Percentiles rank a stretch among this genome's conserved stretches.
phyloP scores from a whole-genome alignment of 2,329 filamentous ascomycete species.

The Chrysosporium keratinophilum region DNA sequence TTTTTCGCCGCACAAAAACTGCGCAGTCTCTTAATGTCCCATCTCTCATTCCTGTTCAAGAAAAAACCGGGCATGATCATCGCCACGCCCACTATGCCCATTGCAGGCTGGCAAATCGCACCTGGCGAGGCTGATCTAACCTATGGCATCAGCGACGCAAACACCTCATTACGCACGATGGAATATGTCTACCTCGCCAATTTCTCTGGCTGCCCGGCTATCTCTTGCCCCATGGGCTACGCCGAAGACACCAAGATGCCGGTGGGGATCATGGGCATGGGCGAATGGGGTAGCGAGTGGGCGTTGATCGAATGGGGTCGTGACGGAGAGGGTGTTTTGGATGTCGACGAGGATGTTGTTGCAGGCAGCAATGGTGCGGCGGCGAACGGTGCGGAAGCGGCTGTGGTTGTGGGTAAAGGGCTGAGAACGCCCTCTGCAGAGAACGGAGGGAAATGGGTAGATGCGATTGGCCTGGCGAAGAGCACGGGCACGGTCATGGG shows the following conservation, averaged over 20 bases:
- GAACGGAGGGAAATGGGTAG: slow-evolving; percentile 28
- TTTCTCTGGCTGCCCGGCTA: slow-evolving; percentile 64
- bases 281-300: slow-evolving; percentile 47
- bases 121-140: slow-evolving; percentile 49
- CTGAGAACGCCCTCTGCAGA: slow-evolving; percentile 24
- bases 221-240: slow-evolving; percentile 67
- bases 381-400: slow-evolving; percentile 4
- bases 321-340: slow-evolving; percentile 42
- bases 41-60: slow-evolving; percentile 61
- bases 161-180: slow-evolving; percentile 66
- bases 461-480: slow-evolving; percentile 26
- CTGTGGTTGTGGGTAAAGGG: slow-evolving; percentile 17
- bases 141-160: slow-evolving; percentile 61
- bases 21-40: slow-evolving; percentile 65
- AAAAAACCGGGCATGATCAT: slow-evolving; percentile 65
- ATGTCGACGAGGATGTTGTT: slow-evolving; percentile 19
- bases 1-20: slow-evolving; percentile 63
- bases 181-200: slow-evolving; percentile 80
- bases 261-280: slow-evolving; percentile 45
- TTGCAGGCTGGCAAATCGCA: slow-evolving; percentile 61
- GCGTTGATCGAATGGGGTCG: slow-evolving; percentile 43
- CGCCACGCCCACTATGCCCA: slow-evolving; percentile 65
- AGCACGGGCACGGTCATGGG: slow-evolving; percentile 1
- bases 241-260: slow-evolving; percentile 39
- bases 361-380: neutral